Evolutionary conservation across 106 monocot species (phyloP), one percentile per base, ranked within the genome.

Genomic region (Alisma plantagoaquatica): DNA sequence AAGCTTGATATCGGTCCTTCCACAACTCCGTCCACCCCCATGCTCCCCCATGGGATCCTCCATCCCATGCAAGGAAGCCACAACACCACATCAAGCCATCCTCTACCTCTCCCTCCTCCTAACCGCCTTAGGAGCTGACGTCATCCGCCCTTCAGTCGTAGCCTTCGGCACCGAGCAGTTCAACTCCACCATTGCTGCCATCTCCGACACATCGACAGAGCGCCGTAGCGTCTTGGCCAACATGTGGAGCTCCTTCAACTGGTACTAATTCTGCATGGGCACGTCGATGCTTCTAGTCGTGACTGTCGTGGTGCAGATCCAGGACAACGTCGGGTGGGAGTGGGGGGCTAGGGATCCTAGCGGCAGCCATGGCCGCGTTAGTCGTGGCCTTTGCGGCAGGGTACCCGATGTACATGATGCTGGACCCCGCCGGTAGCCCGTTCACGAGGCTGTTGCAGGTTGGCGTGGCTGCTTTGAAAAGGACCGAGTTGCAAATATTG

Each of bases 101-200:
- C 63, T 92, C 60, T 92, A 86, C 60, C 46, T 22, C 12, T 85
- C 91, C 2, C 81, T 92, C 47, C 43, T 75, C 19, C 56, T 63
- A 35, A 82, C 78, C 2, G 47, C 85, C 8, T 23, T 92, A 30
- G 91, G 91, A 21, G 63, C 91, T 16, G 91, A 86, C 24, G 85
- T 81, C 24, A 78, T 86, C 64, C 81, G 82, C 16, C 86, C 91
- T 6, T 85, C 81, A 43, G 75, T 86, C 3, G 75, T 73, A 5
- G 67, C 91, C 8, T 86, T 92, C 54, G 91, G 91, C 15, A 85
- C 85, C 3, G 90, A 91, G 71, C 83, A 91, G 59, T 72, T 84
- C 56, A 71, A 68, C n/a, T n/a, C n/a, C n/a, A n/a, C n/a, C n/a
- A n/a, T n/a, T 3, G 57, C 26, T 20, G 27, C 16, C 20, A 33